Conservation (phyloP, 495 filamentous ascomycete genomes). For the Talaromyces trachyspermus region DNA sequence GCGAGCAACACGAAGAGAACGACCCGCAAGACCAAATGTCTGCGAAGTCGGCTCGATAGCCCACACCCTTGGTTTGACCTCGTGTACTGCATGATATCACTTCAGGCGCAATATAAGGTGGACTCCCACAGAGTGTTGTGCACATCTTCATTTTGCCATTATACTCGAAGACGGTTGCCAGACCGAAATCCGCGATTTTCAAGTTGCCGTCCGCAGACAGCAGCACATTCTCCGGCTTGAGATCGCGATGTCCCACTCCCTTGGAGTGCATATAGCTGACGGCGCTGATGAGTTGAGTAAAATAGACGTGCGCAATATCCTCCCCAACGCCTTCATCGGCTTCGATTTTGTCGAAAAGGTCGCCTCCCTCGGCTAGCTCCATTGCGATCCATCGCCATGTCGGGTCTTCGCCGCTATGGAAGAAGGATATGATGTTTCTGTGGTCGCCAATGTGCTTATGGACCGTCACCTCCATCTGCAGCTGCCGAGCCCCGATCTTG, state of each 20-base stretch:
- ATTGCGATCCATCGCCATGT: slow-evolving; percentile 98
- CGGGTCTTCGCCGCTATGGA: slow-evolving; percentile 74
- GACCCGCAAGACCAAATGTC: slow-evolving; percentile 98
- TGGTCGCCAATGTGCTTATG: slow-evolving; percentile 84
- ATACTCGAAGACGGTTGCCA: slow-evolving; percentile 88
- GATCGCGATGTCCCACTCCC: slow-evolving; percentile 80
- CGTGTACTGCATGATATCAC: slow-evolving; percentile 53
- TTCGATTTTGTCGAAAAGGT: slow-evolving; percentile 99
- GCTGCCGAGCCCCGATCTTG: slow-evolving; percentile 78
- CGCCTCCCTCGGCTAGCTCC: slow-evolving; percentile 92
- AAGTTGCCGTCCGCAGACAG: slow-evolving; percentile 75
- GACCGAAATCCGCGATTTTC: slow-evolving; percentile 95
- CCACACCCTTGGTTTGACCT: slow-evolving; percentile 44
- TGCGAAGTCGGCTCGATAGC: slow-evolving; percentile 75
- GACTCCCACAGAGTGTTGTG: slow-evolving; percentile 87
- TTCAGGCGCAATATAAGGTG: slow-evolving; percentile 95
- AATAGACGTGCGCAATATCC: slow-evolving; percentile 94
- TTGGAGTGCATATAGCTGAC: slow-evolving; percentile 94
- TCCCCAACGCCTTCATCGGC: slow-evolving; percentile 87
- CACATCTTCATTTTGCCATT: slow-evolving; percentile 73
- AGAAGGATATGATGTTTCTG: slow-evolving; percentile 88
- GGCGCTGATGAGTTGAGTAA: slow-evolving; percentile 81
- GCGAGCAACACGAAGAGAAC: slow-evolving; percentile 92
- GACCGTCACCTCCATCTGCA: slow-evolving; percentile 80
- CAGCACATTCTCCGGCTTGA: slow-evolving; percentile 88